Evolutionary conservation across 176 grass and related monocot species (phyloP), one percentile per base, ranked within the genome.

Genomic region (Luzula sylvatica): DNA sequence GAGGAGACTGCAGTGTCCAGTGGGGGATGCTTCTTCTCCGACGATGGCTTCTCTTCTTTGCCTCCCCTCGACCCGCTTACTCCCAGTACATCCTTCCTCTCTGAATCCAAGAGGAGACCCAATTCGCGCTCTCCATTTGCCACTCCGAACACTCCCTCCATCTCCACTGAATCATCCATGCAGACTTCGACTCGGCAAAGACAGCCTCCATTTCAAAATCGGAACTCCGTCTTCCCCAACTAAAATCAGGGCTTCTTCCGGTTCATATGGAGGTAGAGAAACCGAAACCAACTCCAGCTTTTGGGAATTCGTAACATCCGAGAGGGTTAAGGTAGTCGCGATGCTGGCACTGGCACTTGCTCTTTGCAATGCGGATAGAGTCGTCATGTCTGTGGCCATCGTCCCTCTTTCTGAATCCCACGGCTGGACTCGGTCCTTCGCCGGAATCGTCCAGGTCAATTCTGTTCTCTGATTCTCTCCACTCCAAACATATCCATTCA

Each of bases 301-400:
- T 11, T 22, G 49, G 47, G 89, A 89, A 57, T 96, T 96, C 55
- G 44, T 89, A 66, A 96, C 85, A 45, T 89, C 90, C 11, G 90
- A 96, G 84, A 79, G 90, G 74, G 77, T 82, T 17, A 96, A 96
- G 71, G 81, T 96, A 50, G 84, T 83, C 20, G 67, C 84, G 55
- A 79, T 96, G 90, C 74, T 96, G 26, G 84, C 70, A 7, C 70
- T 96, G 32, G 90, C 81, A 14, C 77, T 96, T 13, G 81, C 81
- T 28, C 81, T 96, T 25, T 96, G 90, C 74, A 96, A 96, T 71
- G 90, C 90, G 26, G 90, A 89, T 55, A 73, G 90, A 41, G 90
- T 88, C 15, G 90, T 96, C 45, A 96, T 96, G 90, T 96, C 90
- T 17, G 84, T 96, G 3, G 84, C 81, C 53, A 89, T 96, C 50